Conservation (phyloP, 495 filamentous ascomycete genomes). For the Lindgomyces ingoldianus region DNA sequence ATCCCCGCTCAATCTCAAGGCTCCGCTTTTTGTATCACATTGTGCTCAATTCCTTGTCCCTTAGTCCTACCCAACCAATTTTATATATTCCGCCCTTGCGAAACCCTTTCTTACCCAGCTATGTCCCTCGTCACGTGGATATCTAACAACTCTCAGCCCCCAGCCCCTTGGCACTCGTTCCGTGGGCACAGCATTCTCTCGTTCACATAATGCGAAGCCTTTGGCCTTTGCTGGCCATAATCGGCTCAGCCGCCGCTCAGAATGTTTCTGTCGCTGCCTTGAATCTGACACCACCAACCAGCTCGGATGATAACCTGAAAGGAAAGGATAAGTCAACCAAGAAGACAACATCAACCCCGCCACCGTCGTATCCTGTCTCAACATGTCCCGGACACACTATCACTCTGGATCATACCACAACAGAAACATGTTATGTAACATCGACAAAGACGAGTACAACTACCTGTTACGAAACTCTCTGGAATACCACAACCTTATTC, state of each 20-base stretch:
- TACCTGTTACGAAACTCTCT: no score
- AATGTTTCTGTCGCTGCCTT: conserved; percentile 7
- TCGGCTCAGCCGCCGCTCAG: conserved; percentile 4
- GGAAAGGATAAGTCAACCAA: neutral
- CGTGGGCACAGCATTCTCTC: conserved; percentile 26
- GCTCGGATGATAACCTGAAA: neutral
- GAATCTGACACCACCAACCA: neutral
- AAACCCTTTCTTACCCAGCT: neutral
- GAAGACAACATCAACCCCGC: neutral
- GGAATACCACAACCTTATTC: conserved; percentile 21
- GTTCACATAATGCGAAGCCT: conserved; percentile 30
- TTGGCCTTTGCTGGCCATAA: conserved; percentile 24
- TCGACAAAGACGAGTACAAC: neutral
- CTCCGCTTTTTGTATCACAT: neutral
- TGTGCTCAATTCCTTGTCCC: conserved; percentile 2
- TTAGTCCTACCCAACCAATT: conserved; percentile 6
- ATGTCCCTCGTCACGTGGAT: conserved; percentile 21
- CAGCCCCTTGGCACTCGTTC: conserved; percentile 27
- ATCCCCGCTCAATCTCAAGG: neutral
- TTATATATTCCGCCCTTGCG: conserved; percentile 4
- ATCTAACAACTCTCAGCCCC: conserved; percentile 17
- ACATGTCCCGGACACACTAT: no score
- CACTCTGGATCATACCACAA: no score
- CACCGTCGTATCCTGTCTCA: neutral
- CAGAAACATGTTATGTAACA: conserved; percentile 11